phyloP scores from a whole-genome alignment of 2,329 filamentous ascomycete genomes.

The Blastomyces gilchristii region DNA sequence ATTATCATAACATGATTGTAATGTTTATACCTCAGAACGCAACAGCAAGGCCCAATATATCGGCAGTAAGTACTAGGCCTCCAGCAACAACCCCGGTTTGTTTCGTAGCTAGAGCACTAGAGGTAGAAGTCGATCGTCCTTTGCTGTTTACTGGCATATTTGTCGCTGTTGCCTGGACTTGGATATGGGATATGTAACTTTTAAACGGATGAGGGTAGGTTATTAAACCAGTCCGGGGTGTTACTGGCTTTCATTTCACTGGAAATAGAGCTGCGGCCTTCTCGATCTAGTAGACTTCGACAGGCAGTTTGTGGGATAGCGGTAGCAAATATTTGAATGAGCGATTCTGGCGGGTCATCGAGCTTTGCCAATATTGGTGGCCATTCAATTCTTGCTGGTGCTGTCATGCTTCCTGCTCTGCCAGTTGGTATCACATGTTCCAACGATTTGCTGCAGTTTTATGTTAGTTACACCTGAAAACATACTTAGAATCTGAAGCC shows the following conservation, averaged over 20 bases:
- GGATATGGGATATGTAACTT: constrained; percentile 21
- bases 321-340: constrained; percentile 25
- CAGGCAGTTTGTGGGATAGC: constrained; percentile 25
- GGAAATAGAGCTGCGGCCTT: constrained; percentile 23
- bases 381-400: background rate
- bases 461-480: background rate
- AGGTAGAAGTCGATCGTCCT: constrained; percentile 8
- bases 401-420: background rate
- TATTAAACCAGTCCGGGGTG: constrained; percentile 26
- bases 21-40: constrained; percentile 14
- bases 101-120: constrained; percentile 15
- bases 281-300: constrained; percentile 23
- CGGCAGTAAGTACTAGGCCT: constrained; percentile 18
- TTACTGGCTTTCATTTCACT: constrained; percentile 25
- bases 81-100: constrained; percentile 16
- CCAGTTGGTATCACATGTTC: background rate
- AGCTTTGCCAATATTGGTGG: constrained; percentile 3
- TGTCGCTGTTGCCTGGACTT: background rate
- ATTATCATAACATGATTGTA: background rate
- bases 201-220: constrained; percentile 24
- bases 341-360: constrained; percentile 21
- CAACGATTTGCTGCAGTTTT: background rate
- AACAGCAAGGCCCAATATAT: constrained; percentile 19
- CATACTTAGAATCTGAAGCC: background rate
- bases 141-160: constrained; percentile 1